phyloP scores from a whole-genome alignment of 179 eudicot genomes.

The Dionaea muscipula region DNA sequence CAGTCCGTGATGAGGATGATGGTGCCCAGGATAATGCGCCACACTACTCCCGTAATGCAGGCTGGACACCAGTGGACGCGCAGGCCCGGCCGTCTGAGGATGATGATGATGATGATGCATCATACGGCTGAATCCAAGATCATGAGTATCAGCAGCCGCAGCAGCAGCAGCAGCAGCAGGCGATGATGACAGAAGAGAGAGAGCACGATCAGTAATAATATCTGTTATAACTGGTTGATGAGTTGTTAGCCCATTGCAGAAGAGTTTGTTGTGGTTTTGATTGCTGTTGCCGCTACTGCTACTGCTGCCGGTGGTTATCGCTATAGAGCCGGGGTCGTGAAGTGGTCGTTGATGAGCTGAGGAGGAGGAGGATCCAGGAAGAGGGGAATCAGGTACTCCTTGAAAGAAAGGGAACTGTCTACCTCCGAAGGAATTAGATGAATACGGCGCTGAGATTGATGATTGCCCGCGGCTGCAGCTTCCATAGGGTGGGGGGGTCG shows the following conservation, averaged over 20 bases:
- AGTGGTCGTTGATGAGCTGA: constrained; percentile 26
- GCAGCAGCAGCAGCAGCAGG: constrained; percentile 25
- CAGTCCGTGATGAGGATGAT: constrained; percentile 17
- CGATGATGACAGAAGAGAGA: constrained; percentile 99
- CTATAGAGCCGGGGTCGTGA: constrained; percentile 19
- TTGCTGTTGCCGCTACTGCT: constrained; percentile 10
- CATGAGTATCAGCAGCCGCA: constrained; percentile 27
- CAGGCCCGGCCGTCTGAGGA: constrained; percentile 11
- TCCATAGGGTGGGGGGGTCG: constrained; percentile 16
- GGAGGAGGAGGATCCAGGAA: constrained; percentile 25
- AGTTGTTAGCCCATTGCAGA: constrained; percentile 25
- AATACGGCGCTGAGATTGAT: constrained; percentile 13
- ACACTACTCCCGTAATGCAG: constrained; percentile 14
- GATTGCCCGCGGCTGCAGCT: constrained; percentile 16
- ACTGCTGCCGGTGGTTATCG: constrained; percentile 12
- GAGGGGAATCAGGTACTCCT: constrained; percentile 16
- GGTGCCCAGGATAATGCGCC: constrained; percentile 4
- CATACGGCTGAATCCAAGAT: constrained; percentile 32
- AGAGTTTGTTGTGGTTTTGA: constrained; percentile 17
- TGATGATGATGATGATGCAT: constrained; percentile 21
- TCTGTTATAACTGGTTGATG: constrained; percentile 20
- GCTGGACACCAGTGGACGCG: constrained; percentile 22
- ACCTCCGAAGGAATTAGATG: constrained; percentile 26
- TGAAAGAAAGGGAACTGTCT: constrained; percentile 43
- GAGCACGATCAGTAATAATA: constrained; percentile 82